A percentile compares a stretch with the other conserved stretches of the same genome.
These are phyloP conservation scores for Keithomyces neogunnii DNA, from an alignment of 2,329 filamentous ascomycete genomes.

Conservation along the genomic window DNA sequence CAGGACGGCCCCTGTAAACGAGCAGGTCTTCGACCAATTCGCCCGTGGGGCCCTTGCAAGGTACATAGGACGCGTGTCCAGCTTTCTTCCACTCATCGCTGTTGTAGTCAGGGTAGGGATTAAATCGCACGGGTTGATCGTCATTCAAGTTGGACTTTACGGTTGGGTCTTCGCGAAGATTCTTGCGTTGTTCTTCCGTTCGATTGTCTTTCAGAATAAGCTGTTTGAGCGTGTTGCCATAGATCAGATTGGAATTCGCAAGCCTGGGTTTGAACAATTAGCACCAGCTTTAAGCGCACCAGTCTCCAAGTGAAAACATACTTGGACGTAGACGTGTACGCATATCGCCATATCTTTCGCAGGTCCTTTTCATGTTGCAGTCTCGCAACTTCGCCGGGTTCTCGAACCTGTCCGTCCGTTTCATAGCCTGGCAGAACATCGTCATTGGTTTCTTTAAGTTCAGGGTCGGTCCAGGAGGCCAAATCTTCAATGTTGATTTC, in stretches of 20 bases:
- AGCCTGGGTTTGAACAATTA: slow-evolving; percentile 18
- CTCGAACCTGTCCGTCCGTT: slow-evolving; percentile 25
- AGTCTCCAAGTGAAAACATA: slow-evolving; percentile 15
- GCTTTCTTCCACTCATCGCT: slow-evolving; percentile 47
- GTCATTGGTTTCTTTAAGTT: slow-evolving; percentile 25
- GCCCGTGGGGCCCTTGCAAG: slow-evolving; percentile 58
- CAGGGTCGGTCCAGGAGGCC: slow-evolving; percentile 25
- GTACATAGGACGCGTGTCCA: slow-evolving; percentile 48
- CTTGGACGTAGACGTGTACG: slow-evolving; percentile 31
- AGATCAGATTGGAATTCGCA: slow-evolving; percentile 43
- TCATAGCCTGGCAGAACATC: slow-evolving; percentile 28
- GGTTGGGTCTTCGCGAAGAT: slow-evolving; percentile 25
- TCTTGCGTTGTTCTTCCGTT: slow-evolving; percentile 19
- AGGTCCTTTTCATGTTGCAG: slow-evolving; percentile 35
- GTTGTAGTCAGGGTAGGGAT: slow-evolving; percentile 67
- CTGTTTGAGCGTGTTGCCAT: slow-evolving; percentile 44
- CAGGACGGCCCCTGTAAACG: slow-evolving; percentile 53
- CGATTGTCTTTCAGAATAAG: slow-evolving; percentile 33
- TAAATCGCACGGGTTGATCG: slow-evolving; percentile 48
- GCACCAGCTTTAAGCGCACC: neutral
- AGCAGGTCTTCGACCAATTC: slow-evolving; percentile 51
- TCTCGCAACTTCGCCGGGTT: slow-evolving; percentile 22
- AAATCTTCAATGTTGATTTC: slow-evolving; percentile 27
- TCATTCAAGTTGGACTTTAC: slow-evolving; percentile 30
- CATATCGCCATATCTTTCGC: slow-evolving; percentile 30